These are phyloP conservation scores for Cubamyces sp. DNA, from an alignment of 768 basidiomycete genomes.

Conservation along the genomic window DNA sequence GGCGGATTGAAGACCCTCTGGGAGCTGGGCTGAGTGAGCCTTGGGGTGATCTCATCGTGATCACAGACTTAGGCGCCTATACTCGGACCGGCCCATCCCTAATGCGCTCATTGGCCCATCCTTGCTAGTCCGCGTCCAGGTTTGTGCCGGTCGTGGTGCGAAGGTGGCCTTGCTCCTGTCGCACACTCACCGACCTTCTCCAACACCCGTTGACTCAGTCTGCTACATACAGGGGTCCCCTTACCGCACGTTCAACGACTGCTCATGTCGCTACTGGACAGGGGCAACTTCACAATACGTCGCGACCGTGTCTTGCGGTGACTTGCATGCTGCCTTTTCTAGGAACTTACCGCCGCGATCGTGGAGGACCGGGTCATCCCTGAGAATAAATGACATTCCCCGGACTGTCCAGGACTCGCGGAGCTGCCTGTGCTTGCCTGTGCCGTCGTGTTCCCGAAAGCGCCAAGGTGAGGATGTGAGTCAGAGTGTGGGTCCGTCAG, in stretches of 20 bases:
- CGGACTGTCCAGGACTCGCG: background rate
- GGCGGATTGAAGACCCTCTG: constrained; percentile 5
- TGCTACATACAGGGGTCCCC: no score
- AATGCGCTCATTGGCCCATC: constrained; percentile 4
- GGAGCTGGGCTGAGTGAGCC: constrained; percentile 14
- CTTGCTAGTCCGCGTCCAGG: background rate
- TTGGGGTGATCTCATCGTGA: constrained; percentile 22
- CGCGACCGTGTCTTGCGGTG: no score
- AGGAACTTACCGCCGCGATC: no score
- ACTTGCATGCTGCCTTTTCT: no score
- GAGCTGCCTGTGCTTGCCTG: background rate
- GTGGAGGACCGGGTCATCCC: no score
- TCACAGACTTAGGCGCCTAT: constrained; percentile 10
- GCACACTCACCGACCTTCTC: background rate
- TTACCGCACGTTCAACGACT: no score
- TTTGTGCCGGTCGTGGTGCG: constrained; percentile 12
- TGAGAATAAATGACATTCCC: background rate
- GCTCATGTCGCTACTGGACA: no score
- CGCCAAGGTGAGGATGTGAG: background rate
- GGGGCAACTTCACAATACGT: no score
- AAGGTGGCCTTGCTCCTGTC: background rate
- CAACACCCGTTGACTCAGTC: background rate
- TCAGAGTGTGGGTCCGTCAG: background rate
- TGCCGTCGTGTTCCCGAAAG: background rate
- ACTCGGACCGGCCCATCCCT: constrained; percentile 2